Evolutionary conservation across 495 filamentous ascomycete species (phyloP).

Genomic region (Paragyromitra xinjiangensis): DNA sequence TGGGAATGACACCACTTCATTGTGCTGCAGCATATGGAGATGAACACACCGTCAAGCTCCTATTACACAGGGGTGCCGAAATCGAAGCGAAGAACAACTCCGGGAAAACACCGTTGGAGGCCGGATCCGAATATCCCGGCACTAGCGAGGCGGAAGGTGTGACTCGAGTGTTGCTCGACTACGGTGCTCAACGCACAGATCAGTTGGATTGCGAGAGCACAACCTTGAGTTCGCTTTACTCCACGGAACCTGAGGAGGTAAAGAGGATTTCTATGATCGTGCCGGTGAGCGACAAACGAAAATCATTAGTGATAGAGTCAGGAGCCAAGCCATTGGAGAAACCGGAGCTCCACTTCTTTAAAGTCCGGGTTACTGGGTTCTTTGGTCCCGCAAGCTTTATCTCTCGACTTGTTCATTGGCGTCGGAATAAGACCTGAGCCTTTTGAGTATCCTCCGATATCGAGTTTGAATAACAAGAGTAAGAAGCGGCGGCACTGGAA

Average conservation of each 20-base stretch:
- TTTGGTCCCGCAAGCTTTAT: constrained; percentile 40
- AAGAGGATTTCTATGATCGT: constrained; percentile 16
- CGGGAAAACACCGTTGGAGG: constrained; percentile 31
- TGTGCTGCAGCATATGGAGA: constrained; percentile 37
- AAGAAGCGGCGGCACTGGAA: background rate
- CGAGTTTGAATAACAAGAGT: background rate
- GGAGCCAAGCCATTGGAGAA: constrained; percentile 19
- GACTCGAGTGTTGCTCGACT: constrained; percentile 16
- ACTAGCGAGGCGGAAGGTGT: constrained; percentile 17
- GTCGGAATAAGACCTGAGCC: constrained; percentile 25
- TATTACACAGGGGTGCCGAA: constrained; percentile 36
- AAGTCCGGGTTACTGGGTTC: constrained; percentile 31
- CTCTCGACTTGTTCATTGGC: constrained; percentile 39
- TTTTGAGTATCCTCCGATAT: background rate
- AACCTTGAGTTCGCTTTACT: background rate
- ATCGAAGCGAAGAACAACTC: constrained; percentile 36
- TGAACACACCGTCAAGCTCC: constrained; percentile 19
- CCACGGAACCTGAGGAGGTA: background rate
- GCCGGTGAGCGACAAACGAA: constrained; percentile 27
- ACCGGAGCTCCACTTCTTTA: constrained; percentile 35
- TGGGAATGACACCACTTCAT: constrained; percentile 45
- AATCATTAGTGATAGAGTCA: constrained; percentile 28
- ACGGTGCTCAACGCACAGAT: constrained; percentile 32
- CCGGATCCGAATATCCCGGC: constrained; percentile 30
- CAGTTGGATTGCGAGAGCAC: constrained; percentile 14